A percentile compares a stretch with the other conserved stretches of the same genome.
phyloP scores from a whole-genome alignment of 352 stramenopile genomes.

The Globisporangium carolinianum region DNA sequence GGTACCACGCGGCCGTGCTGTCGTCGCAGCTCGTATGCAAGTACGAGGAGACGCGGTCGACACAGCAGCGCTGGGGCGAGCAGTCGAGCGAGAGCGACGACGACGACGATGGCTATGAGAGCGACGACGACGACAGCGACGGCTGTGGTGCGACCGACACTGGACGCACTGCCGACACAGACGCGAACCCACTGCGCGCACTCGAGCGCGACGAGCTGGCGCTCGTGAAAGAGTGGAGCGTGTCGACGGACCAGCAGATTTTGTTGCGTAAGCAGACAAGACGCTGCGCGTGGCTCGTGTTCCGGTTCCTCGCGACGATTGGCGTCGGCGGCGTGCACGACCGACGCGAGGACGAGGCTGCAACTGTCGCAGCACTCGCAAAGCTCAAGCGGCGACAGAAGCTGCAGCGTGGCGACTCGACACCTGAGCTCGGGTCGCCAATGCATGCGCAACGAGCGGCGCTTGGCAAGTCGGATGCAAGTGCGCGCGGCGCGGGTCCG shows the following conservation, averaged over 20 bases:
- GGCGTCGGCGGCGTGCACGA: constrained; percentile 67
- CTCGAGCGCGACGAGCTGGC: constrained; percentile 3
- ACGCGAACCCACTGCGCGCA: neutral
- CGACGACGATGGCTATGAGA: constrained; percentile 13
- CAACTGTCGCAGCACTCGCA: constrained; percentile 48
- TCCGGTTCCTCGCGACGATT: constrained; percentile 67
- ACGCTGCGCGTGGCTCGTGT: constrained; percentile 75
- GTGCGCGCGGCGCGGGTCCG: constrained; percentile 14
- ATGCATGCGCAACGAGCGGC: constrained; percentile 10
- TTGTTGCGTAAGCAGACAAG: constrained; percentile 64
- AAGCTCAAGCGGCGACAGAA: constrained; percentile 72
- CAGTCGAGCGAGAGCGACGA: constrained; percentile 15
- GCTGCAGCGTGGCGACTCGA: constrained; percentile 30
- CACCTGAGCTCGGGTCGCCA: constrained; percentile 13
- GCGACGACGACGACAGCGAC: constrained; percentile 11
- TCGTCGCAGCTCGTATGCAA: constrained; percentile 36
- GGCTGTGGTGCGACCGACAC: constrained; percentile 11
- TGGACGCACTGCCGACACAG: too few relatives aligned
- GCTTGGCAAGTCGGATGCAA: constrained; percentile 13
- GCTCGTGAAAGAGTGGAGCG: constrained; percentile 34
- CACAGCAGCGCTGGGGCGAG: constrained; percentile 17
- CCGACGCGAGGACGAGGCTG: constrained; percentile 63
- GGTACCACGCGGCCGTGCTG: constrained; percentile 19
- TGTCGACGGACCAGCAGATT: constrained; percentile 62
- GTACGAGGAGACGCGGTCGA: constrained; percentile 27